Evolutionary conservation across 768 basidiomycete species (phyloP).

Genomic region (Hypsizygus marmoreus): DNA sequence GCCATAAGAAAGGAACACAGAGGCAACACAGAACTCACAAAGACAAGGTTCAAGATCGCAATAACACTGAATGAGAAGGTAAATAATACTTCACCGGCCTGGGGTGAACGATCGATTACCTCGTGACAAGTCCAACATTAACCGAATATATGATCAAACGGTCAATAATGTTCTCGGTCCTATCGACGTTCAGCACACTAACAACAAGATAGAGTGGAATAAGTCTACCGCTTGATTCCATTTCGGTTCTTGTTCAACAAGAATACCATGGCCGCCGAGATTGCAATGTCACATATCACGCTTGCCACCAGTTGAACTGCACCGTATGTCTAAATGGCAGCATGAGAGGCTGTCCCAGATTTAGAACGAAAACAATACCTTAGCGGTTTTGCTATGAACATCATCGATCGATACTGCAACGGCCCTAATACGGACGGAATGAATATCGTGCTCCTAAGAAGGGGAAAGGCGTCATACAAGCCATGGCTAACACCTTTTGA

Average conservation of each 20-base stretch:
- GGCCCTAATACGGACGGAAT: neutral
- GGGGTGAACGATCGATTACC: neutral
- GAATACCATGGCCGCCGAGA: slow-evolving; percentile 4
- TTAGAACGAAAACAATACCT: no score
- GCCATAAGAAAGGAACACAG: neutral
- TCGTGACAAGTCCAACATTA: slow-evolving; percentile 7
- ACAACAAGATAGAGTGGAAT: neutral
- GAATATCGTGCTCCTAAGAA: no score
- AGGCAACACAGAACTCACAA: neutral
- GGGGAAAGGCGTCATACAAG: neutral
- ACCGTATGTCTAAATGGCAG: neutral
- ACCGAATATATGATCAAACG: slow-evolving; percentile 4
- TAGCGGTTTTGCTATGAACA: neutral
- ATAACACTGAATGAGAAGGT: neutral
- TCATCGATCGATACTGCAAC: slow-evolving; percentile 1
- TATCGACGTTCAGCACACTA: neutral
- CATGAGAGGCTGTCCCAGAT: no score
- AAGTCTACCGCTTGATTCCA: neutral
- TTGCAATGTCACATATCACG: slow-evolving; percentile 7
- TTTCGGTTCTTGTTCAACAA: slow-evolving; percentile 7
- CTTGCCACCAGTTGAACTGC: slow-evolving; percentile 5
- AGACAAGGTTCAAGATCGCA: slow-evolving; percentile 7
- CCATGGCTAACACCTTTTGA: slow-evolving; percentile 1
- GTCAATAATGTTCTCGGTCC: slow-evolving; percentile 5
- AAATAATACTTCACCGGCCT: no score